Evolutionary conservation across 2,329 filamentous ascomycete genomes (phyloP), one percentile per base, ranked within the genome.

Genomic region (Alternaria postmessia): DNA sequence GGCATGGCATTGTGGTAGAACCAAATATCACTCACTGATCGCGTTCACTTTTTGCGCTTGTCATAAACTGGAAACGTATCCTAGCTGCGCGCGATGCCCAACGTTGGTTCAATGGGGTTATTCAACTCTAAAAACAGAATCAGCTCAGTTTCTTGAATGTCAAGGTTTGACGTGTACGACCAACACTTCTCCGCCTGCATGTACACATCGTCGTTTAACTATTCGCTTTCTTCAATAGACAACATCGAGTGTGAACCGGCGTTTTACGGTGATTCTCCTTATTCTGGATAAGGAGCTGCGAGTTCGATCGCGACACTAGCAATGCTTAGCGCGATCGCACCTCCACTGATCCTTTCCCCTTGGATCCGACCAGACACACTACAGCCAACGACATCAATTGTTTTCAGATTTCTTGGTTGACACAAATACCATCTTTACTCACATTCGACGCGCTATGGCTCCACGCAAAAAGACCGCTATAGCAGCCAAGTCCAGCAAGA

Each of bases 381-480:
- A 14, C 7, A 28, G 16, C 24, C 46, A 49, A 36, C 46, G 11
- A 49, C 32, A 49, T 49, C 46, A 38, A 7, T 49, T 12, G 18
- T n/a, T 22, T n/a, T 38, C 38, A 32, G n/a, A 36, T 24, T 11
- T 24, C 20, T n/a, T 24, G 36, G 38, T 20, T 7, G 24, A 26
- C n/a, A 12, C 30, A 26, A n/a, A 39, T 14, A 18, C 36, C 28
- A n/a, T 32, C 14, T 18, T 30, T 22, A 24, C 22, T 3, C 24
- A 42, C 42, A 42, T 42, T 5, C 46, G 22, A 54, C 55, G 53
- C 48, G 38, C 42, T 8, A 69, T 69, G 67, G 57, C 65, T 24
- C 60, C 66, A 38, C 67, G 55, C 47, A 65, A 62, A 7, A 59
- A 63, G 54, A 36, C 39, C 20, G 26, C 55, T 24, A 52, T 46